phyloP scores from a whole-genome alignment of 2,329 filamentous ascomycete species.

The Cladophialophora carrionii region DNA sequence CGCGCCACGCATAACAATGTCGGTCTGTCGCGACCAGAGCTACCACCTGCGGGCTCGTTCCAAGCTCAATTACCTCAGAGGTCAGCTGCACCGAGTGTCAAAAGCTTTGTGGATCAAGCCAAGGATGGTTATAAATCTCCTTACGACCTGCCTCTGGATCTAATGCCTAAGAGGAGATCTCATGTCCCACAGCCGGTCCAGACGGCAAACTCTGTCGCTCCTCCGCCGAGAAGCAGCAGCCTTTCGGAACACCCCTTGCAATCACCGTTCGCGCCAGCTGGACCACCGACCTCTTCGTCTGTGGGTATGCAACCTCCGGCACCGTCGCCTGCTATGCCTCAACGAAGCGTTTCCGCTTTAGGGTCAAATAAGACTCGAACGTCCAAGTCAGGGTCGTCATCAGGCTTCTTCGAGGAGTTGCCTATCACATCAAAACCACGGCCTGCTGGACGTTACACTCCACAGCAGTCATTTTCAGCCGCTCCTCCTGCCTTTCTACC shows the following conservation, averaged over 20 bases:
- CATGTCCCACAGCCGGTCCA: slow-evolving; percentile 61
- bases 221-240: slow-evolving; percentile 65
- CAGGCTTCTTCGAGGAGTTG: slow-evolving; percentile 77
- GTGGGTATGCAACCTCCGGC: slow-evolving; percentile 21
- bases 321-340: slow-evolving; percentile 29
- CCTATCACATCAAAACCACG: slow-evolving; percentile 66
- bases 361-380: slow-evolving; percentile 18
- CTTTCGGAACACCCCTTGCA: slow-evolving; percentile 47
- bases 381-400: slow-evolving; percentile 36
- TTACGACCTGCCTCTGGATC: slow-evolving; percentile 90
- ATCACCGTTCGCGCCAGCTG: slow-evolving; percentile 45
- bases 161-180: slow-evolving; percentile 66
- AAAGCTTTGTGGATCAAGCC: slow-evolving; percentile 83
- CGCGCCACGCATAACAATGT: slow-evolving; percentile 32
- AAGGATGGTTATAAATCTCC: slow-evolving; percentile 93
- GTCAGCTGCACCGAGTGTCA: slow-evolving; percentile 52
- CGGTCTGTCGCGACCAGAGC: slow-evolving; percentile 29
- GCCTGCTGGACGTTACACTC: slow-evolving; percentile 54
- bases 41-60: slow-evolving; percentile 31
- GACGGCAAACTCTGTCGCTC: slow-evolving; percentile 46
- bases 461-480: slow-evolving; percentile 41
- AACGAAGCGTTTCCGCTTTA: slow-evolving; percentile 28
- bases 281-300: slow-evolving; percentile 15
- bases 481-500: slow-evolving; percentile 37
- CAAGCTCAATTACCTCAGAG: slow-evolving; percentile 41